A percentile compares a stretch with the other conserved stretches of the same genome.
phyloP scores from a whole-genome alignment of 2,329 filamentous ascomycete species.

The Neopestalotiopsis sp. region DNA sequence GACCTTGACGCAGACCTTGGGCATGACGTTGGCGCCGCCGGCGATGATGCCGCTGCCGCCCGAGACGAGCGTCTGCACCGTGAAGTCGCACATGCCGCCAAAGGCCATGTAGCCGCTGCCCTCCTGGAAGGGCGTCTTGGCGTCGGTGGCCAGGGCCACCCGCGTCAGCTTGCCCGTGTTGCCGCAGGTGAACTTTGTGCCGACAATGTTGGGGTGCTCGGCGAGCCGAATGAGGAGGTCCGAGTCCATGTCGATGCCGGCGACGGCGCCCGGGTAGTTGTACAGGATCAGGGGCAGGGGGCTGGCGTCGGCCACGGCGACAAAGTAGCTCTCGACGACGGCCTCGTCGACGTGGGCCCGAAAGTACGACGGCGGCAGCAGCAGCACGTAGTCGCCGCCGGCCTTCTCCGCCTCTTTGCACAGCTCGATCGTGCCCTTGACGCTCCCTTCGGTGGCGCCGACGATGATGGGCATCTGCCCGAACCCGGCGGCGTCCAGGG shows the following conservation, averaged over 20 bases:
- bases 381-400: conserved; percentile 79
- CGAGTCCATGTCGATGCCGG: conserved; percentile 88
- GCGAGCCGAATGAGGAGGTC: conserved; percentile 83
- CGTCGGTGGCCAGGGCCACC: conserved; percentile 74
- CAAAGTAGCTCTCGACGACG: conserved; percentile 75
- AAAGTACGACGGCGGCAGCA: conserved; percentile 86
- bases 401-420: conserved; percentile 69
- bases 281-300: conserved; percentile 83
- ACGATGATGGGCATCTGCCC: conserved; percentile 78
- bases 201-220: conserved; percentile 81
- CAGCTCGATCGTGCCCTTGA: conserved; percentile 79
- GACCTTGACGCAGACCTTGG: conserved; percentile 78
- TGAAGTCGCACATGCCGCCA: conserved; percentile 88
- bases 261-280: conserved; percentile 88
- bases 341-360: conserved; percentile 76
- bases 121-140: conserved; percentile 65
- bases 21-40: conserved; percentile 84
- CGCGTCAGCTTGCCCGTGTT: conserved; percentile 89
- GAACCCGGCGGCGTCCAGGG: conserved; percentile 82
- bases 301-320: conserved; percentile 74
- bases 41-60: conserved; percentile 86
- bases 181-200: conserved; percentile 91
- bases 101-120: conserved; percentile 81
- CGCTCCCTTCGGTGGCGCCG: conserved; percentile 81
- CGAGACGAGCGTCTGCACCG: conserved; percentile 77